Conservation (phyloP, 2,329 filamentous ascomycete genomes). For the Fusarium dlaminii region DNA sequence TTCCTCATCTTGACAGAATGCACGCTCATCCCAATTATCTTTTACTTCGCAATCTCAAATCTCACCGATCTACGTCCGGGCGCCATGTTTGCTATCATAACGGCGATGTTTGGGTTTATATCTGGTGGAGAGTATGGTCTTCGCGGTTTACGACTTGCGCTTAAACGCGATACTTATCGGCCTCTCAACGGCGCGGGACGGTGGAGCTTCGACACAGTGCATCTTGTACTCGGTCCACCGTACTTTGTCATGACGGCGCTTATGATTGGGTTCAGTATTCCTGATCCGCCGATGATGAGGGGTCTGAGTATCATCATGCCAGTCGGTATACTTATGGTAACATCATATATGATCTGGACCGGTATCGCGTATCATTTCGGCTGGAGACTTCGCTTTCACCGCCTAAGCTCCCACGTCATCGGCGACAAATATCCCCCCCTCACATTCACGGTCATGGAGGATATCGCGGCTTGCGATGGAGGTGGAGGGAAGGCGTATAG, state of each 20-base stretch:
- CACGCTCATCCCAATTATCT: conserved; percentile 52
- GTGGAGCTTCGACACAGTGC: conserved; percentile 27
- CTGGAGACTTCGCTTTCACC: conserved; percentile 13
- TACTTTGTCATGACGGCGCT: conserved; percentile 32
- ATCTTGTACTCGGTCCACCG: conserved; percentile 14
- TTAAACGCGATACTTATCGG: conserved; percentile 15
- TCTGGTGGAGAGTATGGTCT: conserved; percentile 56
- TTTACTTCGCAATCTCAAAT: conserved; percentile 56
- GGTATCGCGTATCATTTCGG: conserved; percentile 13
- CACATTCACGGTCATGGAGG: conserved; percentile 27
- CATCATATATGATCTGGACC: conserved; percentile 28
- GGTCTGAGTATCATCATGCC: conserved; percentile 31
- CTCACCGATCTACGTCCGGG: conserved; percentile 31
- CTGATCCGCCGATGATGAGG: conserved; percentile 24
- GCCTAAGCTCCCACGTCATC: conserved; percentile 15
- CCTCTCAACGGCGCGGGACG: conserved; percentile 13
- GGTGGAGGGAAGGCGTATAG: conserved; percentile 20
- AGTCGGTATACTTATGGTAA: conserved; percentile 28
- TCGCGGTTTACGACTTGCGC: conserved; percentile 4
- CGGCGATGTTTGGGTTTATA: conserved; percentile 57
- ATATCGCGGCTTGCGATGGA: conserved; percentile 25
- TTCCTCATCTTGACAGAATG: conserved; percentile 38
- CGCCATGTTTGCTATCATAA: conserved; percentile 56
- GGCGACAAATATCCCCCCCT: conserved; percentile 14
- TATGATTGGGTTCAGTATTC: conserved; percentile 31